Conservation (phyloP, 2,329 filamentous ascomycete genomes). For the Epicoccum sorghinum region DNA sequence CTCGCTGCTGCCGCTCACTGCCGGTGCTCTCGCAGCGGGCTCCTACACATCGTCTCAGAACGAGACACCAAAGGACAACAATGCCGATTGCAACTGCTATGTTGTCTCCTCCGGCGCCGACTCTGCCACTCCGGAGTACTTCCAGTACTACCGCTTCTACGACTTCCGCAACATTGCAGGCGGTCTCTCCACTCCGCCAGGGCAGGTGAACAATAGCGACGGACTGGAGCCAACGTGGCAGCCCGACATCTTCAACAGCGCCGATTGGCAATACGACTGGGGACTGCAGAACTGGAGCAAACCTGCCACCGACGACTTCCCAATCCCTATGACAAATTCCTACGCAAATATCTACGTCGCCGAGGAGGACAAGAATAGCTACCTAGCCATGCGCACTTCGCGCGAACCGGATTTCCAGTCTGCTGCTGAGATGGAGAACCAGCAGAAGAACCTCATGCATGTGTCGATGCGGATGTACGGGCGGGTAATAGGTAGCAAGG, state of each 20-base stretch:
- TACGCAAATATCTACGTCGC: slow-evolving; percentile 55
- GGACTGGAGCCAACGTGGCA: slow-evolving; percentile 36
- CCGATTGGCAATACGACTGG: slow-evolving; percentile 46
- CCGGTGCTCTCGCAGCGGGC: slow-evolving; percentile 30
- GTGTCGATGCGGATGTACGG: slow-evolving; percentile 57
- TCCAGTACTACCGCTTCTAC: slow-evolving; percentile 59
- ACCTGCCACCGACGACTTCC: slow-evolving; percentile 42
- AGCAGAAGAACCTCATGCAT: slow-evolving; percentile 52
- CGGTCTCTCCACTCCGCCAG: slow-evolving; percentile 33
- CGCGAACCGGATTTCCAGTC: slow-evolving; percentile 53
- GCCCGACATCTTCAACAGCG: slow-evolving; percentile 47
- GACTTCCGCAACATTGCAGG: slow-evolving; percentile 55
- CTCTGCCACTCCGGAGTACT: slow-evolving; percentile 49
- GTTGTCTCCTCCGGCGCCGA: slow-evolving; percentile 52
- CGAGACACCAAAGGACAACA: slow-evolving; percentile 42
- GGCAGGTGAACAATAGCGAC: slow-evolving; percentile 31
- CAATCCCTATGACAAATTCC: slow-evolving; percentile 54
- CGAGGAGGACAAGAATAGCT: slow-evolving; percentile 45
- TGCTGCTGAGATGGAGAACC: slow-evolving; percentile 56
- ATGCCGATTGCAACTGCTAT: slow-evolving; percentile 55
- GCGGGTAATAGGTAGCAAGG: slow-evolving; percentile 52
- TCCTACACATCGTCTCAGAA: slow-evolving; percentile 38
- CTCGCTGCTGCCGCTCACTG: slow-evolving; percentile 33
- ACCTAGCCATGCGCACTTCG: slow-evolving; percentile 56
- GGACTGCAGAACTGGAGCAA: slow-evolving; percentile 55